A percentile compares a stretch with the other conserved stretches of the same genome.
phyloP scores from a whole-genome alignment of 305 asterid species.

The Solanum chacoense region DNA sequence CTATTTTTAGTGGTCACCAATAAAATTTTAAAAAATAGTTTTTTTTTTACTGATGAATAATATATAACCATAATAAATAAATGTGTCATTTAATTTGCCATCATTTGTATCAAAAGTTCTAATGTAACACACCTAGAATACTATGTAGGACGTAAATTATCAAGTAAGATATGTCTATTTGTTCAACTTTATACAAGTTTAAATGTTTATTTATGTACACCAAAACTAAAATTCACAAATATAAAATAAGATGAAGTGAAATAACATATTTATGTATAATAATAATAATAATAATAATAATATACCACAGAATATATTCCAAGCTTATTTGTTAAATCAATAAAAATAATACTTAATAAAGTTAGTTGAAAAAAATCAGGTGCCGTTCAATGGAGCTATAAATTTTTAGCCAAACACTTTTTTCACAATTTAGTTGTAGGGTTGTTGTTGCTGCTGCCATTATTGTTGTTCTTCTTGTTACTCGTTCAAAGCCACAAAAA shows the following conservation, averaged over 20 bases:
- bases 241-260: too few relatives aligned
- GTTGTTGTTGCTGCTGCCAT: not conserved
- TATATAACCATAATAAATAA: not conserved
- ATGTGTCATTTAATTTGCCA: not conserved
- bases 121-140: rapidly evolving
- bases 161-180: rapidly evolving
- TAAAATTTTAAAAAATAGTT: not conserved
- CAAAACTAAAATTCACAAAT: too few relatives aligned
- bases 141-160: rapidly evolving
- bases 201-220: rapidly evolving
- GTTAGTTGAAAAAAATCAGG: not conserved
- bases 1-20: not conserved
- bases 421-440: not conserved
- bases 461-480: not conserved
- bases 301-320: not conserved
- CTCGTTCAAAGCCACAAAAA: not conserved
- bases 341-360: not conserved
- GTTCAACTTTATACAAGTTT: rapidly evolving
- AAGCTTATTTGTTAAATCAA: not conserved
- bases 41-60: not conserved
- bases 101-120: too few relatives aligned
- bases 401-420: not conserved
- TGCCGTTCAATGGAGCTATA: not conserved
- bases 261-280: too few relatives aligned
- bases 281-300: too few relatives aligned